phyloP scores from a whole-genome alignment of 805 yeast species.

The Metschnikowia noctiluminum region DNA sequence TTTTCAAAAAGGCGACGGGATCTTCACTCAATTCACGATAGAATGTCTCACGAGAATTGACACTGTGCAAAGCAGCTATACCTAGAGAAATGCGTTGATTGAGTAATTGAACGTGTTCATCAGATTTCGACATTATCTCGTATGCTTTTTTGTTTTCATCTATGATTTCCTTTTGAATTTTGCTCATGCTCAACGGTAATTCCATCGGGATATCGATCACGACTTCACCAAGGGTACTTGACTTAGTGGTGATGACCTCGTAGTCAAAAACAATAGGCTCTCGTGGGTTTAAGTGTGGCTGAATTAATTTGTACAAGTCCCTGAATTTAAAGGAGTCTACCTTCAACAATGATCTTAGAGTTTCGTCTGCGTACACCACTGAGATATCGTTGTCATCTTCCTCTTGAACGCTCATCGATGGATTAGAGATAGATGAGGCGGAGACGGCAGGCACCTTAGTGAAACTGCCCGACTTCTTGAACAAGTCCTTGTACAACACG shows the following conservation, averaged over 20 bases:
- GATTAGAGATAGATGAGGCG: conserved; percentile 20
- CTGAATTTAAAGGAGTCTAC: conserved; percentile 60
- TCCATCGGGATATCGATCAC: conserved; percentile 65
- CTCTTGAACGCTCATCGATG: conserved; percentile 17
- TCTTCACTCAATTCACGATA: conserved; percentile 69
- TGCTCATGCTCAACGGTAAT: conserved; percentile 36
- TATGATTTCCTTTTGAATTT: conserved; percentile 35
- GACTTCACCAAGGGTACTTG: conserved; percentile 75
- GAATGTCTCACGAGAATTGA: conserved; percentile 69
- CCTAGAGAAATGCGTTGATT: conserved; percentile 46
- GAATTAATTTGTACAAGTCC: conserved; percentile 65
- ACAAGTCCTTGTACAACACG: conserved; percentile 60
- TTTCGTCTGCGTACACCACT: conserved; percentile 40
- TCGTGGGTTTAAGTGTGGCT: conserved; percentile 71
- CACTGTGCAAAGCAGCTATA: conserved; percentile 50
- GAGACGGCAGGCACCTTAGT: conserved; percentile 40
- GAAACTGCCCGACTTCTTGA: conserved; percentile 27
- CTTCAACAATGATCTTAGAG: conserved; percentile 44
- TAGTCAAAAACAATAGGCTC: conserved; percentile 79
- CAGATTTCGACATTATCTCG: conserved; percentile 42
- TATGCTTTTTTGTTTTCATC: conserved; percentile 38
- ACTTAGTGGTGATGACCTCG: conserved; percentile 69
- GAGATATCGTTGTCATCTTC: conserved; percentile 33
- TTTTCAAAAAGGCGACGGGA: conserved; percentile 71
- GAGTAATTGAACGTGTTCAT: conserved; percentile 40